Base-by-base conservation (phyloP, 2,329 filamentous ascomycete genomes). In the Penicillium aurantiogriseum region DNA sequence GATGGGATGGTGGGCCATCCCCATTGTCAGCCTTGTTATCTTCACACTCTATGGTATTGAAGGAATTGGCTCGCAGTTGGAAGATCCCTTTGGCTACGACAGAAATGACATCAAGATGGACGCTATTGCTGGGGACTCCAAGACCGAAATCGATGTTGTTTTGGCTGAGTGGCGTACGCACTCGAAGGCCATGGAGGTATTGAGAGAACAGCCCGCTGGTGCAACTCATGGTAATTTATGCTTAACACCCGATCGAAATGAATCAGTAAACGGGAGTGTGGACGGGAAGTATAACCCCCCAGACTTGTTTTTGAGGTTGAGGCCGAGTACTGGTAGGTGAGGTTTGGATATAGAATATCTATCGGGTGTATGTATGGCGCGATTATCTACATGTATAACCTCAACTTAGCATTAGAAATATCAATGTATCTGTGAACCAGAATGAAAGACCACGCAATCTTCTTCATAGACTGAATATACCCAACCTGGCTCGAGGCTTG, bases 101-200 rank as follows among this genome's bases (percentile, higher is more conserved):
- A 80, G 81, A 66, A 87, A 86, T 56, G 85, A 88, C 67, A 88
- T 88, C 71, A 87, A 87, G 67, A 85, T 88, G 80, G 85, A 88
- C 69, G 84, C 83, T 4, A 83, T 88, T 49, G 82, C 84, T 3
- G 84, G 85, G 62, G 85, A 88, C 67, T 76, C 83, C 43, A 74
- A 83, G 58, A 77, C 77, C 39, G 85, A 88, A 71, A 79, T 85
- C 19, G 79, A 80, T 60, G 84, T 85, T 7, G 70, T 87, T 64
- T 66, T 87, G 25, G 77, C 80, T 15, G 84, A 86, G 68, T 88
- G 85, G 85, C 78, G 77, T 63, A 73, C 65, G 35, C 61, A 65
- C 27, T 63, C 56, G 17, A 66, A 66, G 39, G 54, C 58, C 11
- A 63, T 64, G 59, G 64, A 65, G 13, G 33, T 29, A 13, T 46